Evolutionary conservation across 768 basidiomycete species (phyloP), one percentile per base, ranked within the genome.

Genomic region (Mycena latifolia): DNA sequence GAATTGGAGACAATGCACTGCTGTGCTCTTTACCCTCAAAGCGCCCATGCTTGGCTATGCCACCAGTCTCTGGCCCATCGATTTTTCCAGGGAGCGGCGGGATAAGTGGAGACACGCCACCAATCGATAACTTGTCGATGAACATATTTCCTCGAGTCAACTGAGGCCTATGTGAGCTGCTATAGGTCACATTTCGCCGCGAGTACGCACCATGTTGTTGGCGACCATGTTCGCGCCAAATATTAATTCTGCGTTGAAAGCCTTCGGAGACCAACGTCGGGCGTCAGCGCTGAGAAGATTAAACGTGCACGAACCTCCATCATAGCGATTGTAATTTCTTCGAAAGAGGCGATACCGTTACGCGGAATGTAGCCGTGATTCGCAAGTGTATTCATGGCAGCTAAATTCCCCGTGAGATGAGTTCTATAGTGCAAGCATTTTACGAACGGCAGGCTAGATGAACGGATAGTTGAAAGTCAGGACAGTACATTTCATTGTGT

Each of bases 291-390:
- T 1, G 28, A 52, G 15, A 22, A 50, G 22, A 43, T 3, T 6
- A 11, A 3, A 39, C 6, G 11, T 10, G 20, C 10, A 61, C 63
- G 20, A 31, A 69, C 67, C 63, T 69, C 69, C 64, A 66, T 69
- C n/a, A 69, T 12, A 37, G 69, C 69, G 22, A 54, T n/a, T 22
- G 35, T 45, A 8, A 69, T 69, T 52, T 69, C 28, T 33, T 69
- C 69, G 20, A 69, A 69, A n/a, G 69, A 57, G n/a, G 69, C 65
- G 31, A 69, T 69, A n/a, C 69, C 69, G 18, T 64, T 69, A 10
- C 18, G 43, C 5, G 69, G 56, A 43, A 69, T 69, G 50, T 61
- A 61, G 2, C 65, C 65, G 7, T 66, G 65, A 25, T 66, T 66
- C 25, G 65, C 65, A 22, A 66, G 65, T 7, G 69, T 69, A 63